Percentiles rank a stretch among this genome's conserved stretches.
Conservation (phyloP, 202 grass and related monocot species). For the Miscanthus sacchariflorus region DNA sequence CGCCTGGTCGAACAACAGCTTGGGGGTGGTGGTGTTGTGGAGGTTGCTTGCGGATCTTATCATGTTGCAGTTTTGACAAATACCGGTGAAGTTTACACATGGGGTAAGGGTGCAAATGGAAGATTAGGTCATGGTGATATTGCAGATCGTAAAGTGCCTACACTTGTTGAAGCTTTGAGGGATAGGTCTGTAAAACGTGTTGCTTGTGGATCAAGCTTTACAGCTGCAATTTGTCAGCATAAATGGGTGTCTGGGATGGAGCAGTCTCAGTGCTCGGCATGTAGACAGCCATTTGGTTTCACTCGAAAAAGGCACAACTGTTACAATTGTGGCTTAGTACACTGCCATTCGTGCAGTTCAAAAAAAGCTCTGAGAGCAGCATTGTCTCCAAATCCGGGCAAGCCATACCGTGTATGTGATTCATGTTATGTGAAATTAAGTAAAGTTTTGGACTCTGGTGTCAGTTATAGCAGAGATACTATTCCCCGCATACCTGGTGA, state of each 20-base stretch:
- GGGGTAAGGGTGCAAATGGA: constrained; percentile 96
- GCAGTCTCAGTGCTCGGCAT: constrained; percentile 92
- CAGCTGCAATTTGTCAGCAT: constrained; percentile 88
- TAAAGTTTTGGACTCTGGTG: constrained; percentile 77
- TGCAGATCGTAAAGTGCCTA: constrained; percentile 86
- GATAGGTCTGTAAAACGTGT: constrained; percentile 86
- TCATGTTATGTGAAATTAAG: constrained; percentile 90
- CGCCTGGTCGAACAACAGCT: constrained; percentile 82
- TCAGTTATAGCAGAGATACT: constrained; percentile 44
- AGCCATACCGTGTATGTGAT: constrained; percentile 95
- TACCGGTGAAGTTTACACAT: constrained; percentile 93
- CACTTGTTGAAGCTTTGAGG: constrained; percentile 88
- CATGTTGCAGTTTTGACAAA: constrained; percentile 90
- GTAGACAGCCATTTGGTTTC: constrained; percentile 97
- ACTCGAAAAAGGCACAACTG: constrained; percentile 98
- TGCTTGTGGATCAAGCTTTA: constrained; percentile 92
- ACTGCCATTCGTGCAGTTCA: constrained; percentile 95
- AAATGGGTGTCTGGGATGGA: constrained; percentile 97
- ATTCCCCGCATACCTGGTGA: constrained; percentile 56
- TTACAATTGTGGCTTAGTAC: constrained; percentile 96
- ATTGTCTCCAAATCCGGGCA: constrained; percentile 95
- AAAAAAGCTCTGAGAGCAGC: constrained; percentile 92
- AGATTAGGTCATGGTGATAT: constrained; percentile 87
- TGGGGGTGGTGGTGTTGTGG: constrained; percentile 72
- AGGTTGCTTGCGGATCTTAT: constrained; percentile 93